phyloP scores from a whole-genome alignment of 306 rosid species.

The Vicia faba region DNA sequence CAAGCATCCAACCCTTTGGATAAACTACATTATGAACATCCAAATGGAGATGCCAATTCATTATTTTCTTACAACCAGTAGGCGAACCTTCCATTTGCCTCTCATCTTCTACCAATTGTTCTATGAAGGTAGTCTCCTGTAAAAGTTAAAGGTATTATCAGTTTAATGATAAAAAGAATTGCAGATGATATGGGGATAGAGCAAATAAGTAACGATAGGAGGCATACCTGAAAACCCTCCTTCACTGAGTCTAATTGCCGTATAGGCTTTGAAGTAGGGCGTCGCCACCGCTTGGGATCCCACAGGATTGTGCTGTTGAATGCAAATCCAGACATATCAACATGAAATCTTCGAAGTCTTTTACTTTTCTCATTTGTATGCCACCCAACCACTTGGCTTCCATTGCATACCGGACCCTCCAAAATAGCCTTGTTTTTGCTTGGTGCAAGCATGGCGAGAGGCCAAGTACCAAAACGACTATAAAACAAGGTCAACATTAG shows the following conservation, averaged over 20 bases:
- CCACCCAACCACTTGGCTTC: conserved; percentile 94
- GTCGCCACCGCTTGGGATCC: conserved; percentile 91
- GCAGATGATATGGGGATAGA: conserved; percentile 21
- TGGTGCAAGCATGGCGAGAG: conserved; percentile 94
- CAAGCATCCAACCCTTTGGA: conserved; percentile 88
- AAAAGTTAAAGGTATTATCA: conserved; percentile 26
- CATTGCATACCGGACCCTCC: conserved; percentile 97
- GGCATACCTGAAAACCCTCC: conserved; percentile 92
- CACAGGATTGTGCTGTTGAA: conserved; percentile 94
- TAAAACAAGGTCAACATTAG: conserved; percentile 42
- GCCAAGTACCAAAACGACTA: conserved; percentile 97
- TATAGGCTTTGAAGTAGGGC: conserved; percentile 65
- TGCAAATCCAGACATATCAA: conserved; percentile 99
- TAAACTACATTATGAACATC: conserved; percentile 52
- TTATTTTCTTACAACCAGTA: conserved; percentile 63
- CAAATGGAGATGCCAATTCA: conserved; percentile 99
- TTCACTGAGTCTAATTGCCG: conserved; percentile 86
- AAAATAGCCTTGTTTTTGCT: conserved; percentile 94
- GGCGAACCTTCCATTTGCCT: conserved; percentile 85
- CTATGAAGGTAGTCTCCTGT: conserved; percentile 94
- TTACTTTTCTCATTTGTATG: conserved; percentile 93
- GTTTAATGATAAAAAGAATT: conserved; percentile 6
- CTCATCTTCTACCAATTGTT: conserved; percentile 92
- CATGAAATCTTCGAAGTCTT: conserved; percentile 92
- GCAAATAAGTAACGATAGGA: conserved; percentile 30